These are phyloP conservation scores for Saccharomycopsis babjevae DNA, from an alignment of 805 yeast genomes.

Conservation along the genomic window DNA sequence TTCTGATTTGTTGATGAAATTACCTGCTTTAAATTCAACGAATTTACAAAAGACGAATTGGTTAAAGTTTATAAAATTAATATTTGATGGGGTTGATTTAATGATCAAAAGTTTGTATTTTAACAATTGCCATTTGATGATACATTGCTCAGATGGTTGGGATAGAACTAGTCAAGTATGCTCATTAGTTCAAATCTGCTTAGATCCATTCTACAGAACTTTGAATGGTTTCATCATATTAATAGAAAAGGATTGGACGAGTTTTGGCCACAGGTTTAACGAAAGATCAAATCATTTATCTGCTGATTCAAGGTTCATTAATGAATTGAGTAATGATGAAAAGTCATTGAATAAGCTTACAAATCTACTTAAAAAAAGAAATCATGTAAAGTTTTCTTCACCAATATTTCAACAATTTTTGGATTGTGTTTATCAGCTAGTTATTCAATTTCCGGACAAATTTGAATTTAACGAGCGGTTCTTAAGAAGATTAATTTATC, in stretches of 20 bases:
- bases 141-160: slow-evolving; percentile 99
- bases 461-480: slow-evolving; percentile 90
- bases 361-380: slow-evolving; percentile 39
- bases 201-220: slow-evolving; percentile 87
- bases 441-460: slow-evolving; percentile 53
- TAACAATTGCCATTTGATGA: slow-evolving; percentile 70
- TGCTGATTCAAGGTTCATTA: slow-evolving; percentile 39
- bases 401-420: slow-evolving; percentile 93
- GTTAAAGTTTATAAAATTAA: slow-evolving; percentile 60
- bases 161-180: slow-evolving; percentile 89
- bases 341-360: slow-evolving; percentile 40
- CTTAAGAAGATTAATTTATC: slow-evolving; percentile 74
- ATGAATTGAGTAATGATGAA: slow-evolving; percentile 25
- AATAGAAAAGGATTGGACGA: slow-evolving; percentile 90
- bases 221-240: slow-evolving; percentile 76
- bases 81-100: slow-evolving; percentile 67
- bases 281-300: slow-evolving; percentile 74
- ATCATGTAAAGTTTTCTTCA: slow-evolving; percentile 53
- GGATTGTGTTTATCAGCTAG: slow-evolving; percentile 77
- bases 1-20: slow-evolving; percentile 45
- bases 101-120: slow-evolving; percentile 74
- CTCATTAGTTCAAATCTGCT: slow-evolving; percentile 72
- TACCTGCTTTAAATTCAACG: slow-evolving; percentile 43
- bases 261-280: slow-evolving; percentile 86
- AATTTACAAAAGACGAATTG: slow-evolving; percentile 58